Evolutionary conservation across 2,329 filamentous ascomycete genomes (phyloP), one percentile per base, ranked within the genome.

Genomic region (Aspergillus intermedius): DNA sequence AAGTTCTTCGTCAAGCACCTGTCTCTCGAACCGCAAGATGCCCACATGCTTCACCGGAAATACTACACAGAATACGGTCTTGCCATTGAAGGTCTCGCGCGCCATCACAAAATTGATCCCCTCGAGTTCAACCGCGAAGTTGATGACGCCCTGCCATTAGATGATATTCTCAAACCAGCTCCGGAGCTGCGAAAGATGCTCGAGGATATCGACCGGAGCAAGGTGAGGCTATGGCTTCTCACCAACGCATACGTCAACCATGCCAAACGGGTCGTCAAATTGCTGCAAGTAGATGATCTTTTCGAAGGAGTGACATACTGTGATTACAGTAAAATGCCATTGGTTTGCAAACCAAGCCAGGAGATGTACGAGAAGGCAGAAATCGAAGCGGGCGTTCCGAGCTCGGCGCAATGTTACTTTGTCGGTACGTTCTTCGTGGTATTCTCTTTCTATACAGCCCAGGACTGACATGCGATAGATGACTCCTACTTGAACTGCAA

Each of bases 221-320:
- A 94, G 66, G 87, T 96, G 54, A 89, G 83, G 54, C 74, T 90
- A 25, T 98, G 94, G 93, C 81, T 98, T 2, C 86, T 98, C 61
- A 98, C 94, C 2, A 98, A 98, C 63, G 93, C 94, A 19, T 96
- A 98, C 62, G 75, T 94, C 55, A 97, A 78, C 30, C 93, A 98
- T 62, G 93, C 83, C 28, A 84, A 81, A 62, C 75, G 90, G 39
- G 93, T 98, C 0, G 82, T 96, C 10, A 82, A 78, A 51, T 74
- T 98, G 17, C 76, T 98, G 2, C 84, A 80, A 2, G 76, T 98
- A 21, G 90, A 94, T 1, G 88, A 95, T 64, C 73, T 91, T 22
- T 98, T 98, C 63, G 91, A 97, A 54, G 93, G 93, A 6, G 82
- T 97, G 52, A 98, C 93, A 0, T 98, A 83, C 68, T 98, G 94